Base-by-base conservation (phyloP, 768 basidiomycete genomes). In the Kwoniella dendrophila region DNA sequence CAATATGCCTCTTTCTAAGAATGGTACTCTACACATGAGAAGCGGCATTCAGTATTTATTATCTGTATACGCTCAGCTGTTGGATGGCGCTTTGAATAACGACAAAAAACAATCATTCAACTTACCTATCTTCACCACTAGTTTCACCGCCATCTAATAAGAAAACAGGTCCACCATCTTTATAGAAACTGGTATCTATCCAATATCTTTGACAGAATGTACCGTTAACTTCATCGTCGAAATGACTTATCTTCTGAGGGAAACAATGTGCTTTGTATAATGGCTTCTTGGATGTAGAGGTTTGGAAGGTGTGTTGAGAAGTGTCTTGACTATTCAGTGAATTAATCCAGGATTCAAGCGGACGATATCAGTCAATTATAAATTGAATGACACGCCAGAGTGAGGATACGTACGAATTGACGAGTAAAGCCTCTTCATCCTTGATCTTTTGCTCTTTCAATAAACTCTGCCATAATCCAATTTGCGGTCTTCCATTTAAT, bases 81-180 rank as follows among this genome's bases (percentile, higher is more conserved):
- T n/a, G n/a, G n/a, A n/a, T n/a, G n/a, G n/a, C n/a, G n/a, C n/a
- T n/a, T n/a, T n/a, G n/a, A n/a, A n/a, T n/a, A n/a, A n/a, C n/a
- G n/a, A n/a, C n/a, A n/a, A n/a, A 22, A 22, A 40, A 11, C 32
- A 43, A 45, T 30, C 29, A n/a, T 45, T 22, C 24, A 43, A 30
- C 24, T 78, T 77, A 70, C 81, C 80, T 66, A 82, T 88, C 85
- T 78, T 85, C 86, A 20, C 92, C 95, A 64, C 85, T 88, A 3
- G 92, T 95, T 80, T 97, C 95, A 16, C 95, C 95, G 0, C 91
- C 92, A 77, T 97, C 95, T 22, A 97, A 80, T 1, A 97, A 85
- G 68, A 92, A 88, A 22, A 97, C 90, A 0, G 94, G 95, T 1
- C 87, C 89, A 44, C 87, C 86, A 1, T 83, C 65, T 56, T 84